Evolutionary conservation across 108 stramenopile genomes (phyloP).

Genomic region (Stephanodiscus minutulus): DNA sequence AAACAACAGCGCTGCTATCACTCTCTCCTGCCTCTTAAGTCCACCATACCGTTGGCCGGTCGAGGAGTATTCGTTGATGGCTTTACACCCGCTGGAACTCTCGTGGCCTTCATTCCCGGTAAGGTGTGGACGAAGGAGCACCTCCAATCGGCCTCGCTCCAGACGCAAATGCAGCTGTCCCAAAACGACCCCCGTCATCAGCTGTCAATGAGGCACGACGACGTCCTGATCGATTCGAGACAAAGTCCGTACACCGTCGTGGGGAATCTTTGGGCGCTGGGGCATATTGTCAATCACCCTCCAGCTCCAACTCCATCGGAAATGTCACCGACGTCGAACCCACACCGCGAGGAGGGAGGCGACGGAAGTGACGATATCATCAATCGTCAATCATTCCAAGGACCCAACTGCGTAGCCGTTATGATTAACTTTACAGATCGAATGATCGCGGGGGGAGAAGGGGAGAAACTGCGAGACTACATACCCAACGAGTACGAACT

Average conservation of each 20-base stretch:
- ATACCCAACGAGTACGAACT: slow-evolving; percentile 83
- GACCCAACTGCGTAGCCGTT: slow-evolving; percentile 65
- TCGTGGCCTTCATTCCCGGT: slow-evolving; percentile 82
- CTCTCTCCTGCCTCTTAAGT: slow-evolving; percentile 60
- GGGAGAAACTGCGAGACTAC: slow-evolving; percentile 30
- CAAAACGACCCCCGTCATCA: slow-evolving; percentile 70
- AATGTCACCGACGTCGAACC: background rate
- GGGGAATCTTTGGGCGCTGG: slow-evolving; percentile 75
- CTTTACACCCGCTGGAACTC: slow-evolving; percentile 70
- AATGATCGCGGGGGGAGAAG: slow-evolving; percentile 40
- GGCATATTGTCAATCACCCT: slow-evolving; percentile 86
- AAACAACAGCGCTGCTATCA: slow-evolving; percentile 25
- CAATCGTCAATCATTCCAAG: slow-evolving; percentile 1
- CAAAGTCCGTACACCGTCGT: slow-evolving; percentile 78
- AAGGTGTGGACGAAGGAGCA: slow-evolving; percentile 82
- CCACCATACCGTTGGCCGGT: slow-evolving; percentile 75
- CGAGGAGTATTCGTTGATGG: slow-evolving; percentile 86
- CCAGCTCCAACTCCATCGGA: slow-evolving; percentile 32
- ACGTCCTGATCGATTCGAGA: slow-evolving; percentile 80
- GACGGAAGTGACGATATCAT: slow-evolving; percentile 2
- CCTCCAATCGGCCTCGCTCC: slow-evolving; percentile 40
- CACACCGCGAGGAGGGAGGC: background rate
- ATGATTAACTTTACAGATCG: slow-evolving; percentile 73
- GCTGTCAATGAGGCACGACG: slow-evolving; percentile 79
- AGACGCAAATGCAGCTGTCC: slow-evolving; percentile 57